Evolutionary conservation across 257 asterid genomes (phyloP).

Genomic region (Nicotiana attenuata): DNA sequence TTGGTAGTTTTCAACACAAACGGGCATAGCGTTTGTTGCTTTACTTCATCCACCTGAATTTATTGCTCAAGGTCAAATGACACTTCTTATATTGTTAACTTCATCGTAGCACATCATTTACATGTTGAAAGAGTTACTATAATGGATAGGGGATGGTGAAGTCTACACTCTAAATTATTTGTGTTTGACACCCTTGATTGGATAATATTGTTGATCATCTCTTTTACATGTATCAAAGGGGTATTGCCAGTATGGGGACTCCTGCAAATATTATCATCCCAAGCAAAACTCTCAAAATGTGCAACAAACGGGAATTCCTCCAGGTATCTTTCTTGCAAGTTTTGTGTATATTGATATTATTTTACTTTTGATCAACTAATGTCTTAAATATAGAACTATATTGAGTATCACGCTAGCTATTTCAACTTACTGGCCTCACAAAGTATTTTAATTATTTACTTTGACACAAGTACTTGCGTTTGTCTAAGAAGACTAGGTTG

Average conservation of each 20-base stretch:
- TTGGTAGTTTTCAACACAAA: not conserved
- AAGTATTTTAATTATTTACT: not conserved
- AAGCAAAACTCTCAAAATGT: constrained; percentile 31
- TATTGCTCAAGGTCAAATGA: not conserved
- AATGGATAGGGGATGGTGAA: not conserved
- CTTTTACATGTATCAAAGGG: constrained; percentile 42
- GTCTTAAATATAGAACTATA: not conserved
- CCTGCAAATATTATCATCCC: constrained; percentile 87
- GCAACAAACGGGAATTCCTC: constrained; percentile 29
- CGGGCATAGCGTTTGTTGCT: not conserved
- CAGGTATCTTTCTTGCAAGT: constrained; percentile 33
- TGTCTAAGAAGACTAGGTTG: not conserved
- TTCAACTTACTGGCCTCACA: not conserved
- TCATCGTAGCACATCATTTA: not conserved
- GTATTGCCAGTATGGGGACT: constrained; percentile 76
- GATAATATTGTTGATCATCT: not conserved
- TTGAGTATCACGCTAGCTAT: not conserved
- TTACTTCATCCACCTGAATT: not conserved
- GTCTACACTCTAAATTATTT: not conserved
- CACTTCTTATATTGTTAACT: not conserved
- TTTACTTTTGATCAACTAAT: not conserved
- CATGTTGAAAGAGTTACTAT: not conserved
- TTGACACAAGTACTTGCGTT: not conserved
- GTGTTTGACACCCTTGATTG: constrained; percentile 1
- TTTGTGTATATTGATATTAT: not conserved